Evolutionary conservation across 371 early-diverging fungal species (phyloP), one percentile per base, ranked within the genome.

Genomic region (Apophysomyces elegans): DNA sequence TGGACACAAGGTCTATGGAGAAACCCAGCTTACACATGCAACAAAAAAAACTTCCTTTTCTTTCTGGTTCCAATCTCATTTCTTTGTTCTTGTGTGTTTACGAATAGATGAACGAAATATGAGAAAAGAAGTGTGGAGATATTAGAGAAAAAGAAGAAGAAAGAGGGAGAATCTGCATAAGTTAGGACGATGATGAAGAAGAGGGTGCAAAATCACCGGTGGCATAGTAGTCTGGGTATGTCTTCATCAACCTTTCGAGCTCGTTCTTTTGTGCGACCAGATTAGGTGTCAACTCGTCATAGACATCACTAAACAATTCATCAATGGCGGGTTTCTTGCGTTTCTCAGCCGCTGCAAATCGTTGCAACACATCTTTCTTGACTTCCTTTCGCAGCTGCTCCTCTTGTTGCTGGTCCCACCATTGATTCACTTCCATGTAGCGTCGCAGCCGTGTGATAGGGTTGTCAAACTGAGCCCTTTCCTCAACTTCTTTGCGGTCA

Each of bases 291-390:
- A 93, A 65, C 72, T 88, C 86, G 67, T 95, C 97, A 72, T 95
- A 98, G 16, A 99, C 98, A 75, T 99, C 99, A 13, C 88, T 93
- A 73, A 96, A 99, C 70, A 98, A 63, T 54, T 95, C 83, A 21
- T 81, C 78, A 37, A 97, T 64, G 0, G 90, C 70, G 4, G 99
- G 98, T 78, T 97, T 98, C 86, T 91, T 90, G 41, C 78, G 63
- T 76, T 89, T 90, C 80, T 98, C 99, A 7, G 96, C 98, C 4
- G 83, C 84, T 1, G 84, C 80, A 71, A 98, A 96, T 38, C 89
- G 85, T 62, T 79, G 85, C 21, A 99, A 75, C 45, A 97, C 85
- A 5, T 88, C 84, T 39, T 88, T 86, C 18, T 89, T 84, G 41
- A 87, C 79, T 38, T 83, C 65, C 12, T 80, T 81, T 56, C 92